Conservation (phyloP, 2,329 filamentous ascomycete species). For the Xylariales sp. region DNA sequence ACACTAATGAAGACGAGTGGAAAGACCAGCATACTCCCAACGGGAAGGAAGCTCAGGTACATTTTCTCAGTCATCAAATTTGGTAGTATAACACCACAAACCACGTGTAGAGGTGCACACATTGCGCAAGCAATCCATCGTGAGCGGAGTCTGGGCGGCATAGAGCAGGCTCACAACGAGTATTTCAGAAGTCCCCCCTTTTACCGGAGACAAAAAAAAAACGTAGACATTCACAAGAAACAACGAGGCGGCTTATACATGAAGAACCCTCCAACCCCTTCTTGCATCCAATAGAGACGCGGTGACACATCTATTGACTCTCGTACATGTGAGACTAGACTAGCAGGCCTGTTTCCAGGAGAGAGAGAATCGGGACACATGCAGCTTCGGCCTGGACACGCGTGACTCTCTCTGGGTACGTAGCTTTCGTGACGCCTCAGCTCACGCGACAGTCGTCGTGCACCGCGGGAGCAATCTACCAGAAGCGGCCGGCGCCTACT, state of each 20-base stretch:
- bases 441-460: conserved; percentile 10
- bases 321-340: conserved; percentile 9
- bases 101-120: conserved; percentile 9
- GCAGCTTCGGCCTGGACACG: conserved; percentile 24
- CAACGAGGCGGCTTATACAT: conserved; percentile 32
- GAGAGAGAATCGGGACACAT: conserved; percentile 10
- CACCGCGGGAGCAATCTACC: conserved; percentile 1
- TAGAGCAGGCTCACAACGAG: conserved; percentile 24
- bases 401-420: conserved; percentile 18
- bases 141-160: conserved; percentile 23
- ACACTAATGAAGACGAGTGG: conserved; percentile 36
- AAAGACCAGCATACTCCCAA: conserved; percentile 15
- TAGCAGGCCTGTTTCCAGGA: background rate
- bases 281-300: conserved; percentile 17
- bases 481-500: background rate
- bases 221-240: conserved; percentile 27
- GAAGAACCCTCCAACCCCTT: conserved; percentile 12
- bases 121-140: conserved; percentile 19
- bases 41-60: conserved; percentile 9
- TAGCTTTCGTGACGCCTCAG: background rate
- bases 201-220: conserved; percentile 13
- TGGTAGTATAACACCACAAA: conserved; percentile 11
- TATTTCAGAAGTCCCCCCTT: conserved; percentile 16
- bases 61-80: conserved; percentile 20
- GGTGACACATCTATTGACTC: conserved; percentile 12